Conservation (phyloP, 2,329 filamentous ascomycete species). For the Fusarium mangiferae region DNA sequence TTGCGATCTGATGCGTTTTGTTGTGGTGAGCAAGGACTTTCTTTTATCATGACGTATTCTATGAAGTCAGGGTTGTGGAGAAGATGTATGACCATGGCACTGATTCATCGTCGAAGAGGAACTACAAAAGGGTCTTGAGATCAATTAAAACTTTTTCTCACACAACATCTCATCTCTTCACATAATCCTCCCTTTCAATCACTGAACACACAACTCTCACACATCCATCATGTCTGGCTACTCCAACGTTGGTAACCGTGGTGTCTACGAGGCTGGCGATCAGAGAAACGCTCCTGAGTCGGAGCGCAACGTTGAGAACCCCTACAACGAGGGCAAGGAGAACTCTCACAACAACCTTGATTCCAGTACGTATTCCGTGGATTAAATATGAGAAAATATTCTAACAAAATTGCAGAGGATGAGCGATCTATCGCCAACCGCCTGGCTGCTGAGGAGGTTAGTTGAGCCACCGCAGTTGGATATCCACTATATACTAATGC, state of each 20-base stretch:
- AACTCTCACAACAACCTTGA: slow-evolving; percentile 76
- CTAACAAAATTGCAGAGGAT: slow-evolving; percentile 63
- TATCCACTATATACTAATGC: neutral
- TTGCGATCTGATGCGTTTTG: slow-evolving; percentile 19
- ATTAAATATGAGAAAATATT: slow-evolving; percentile 52
- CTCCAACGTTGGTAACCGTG: slow-evolving; percentile 73
- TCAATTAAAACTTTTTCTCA: neutral
- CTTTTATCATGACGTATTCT: slow-evolving; percentile 43
- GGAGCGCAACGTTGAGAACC: slow-evolving; percentile 60
- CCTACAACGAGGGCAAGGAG: slow-evolving; percentile 77
- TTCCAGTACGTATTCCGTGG: slow-evolving; percentile 66
- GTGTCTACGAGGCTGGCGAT: slow-evolving; percentile 80
- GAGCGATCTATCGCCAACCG: slow-evolving; percentile 78
- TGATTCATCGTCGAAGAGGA: slow-evolving; percentile 26
- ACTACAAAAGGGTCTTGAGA: slow-evolving; percentile 33
- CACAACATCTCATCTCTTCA: slow-evolving; percentile 4
- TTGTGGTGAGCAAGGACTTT: slow-evolving; percentile 18
- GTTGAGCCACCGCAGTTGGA: slow-evolving; percentile 19
- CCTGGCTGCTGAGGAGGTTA: slow-evolving; percentile 70
- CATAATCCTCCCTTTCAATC: neutral
- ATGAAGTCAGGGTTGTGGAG: slow-evolving; percentile 46
- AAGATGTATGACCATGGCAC: slow-evolving; percentile 13
- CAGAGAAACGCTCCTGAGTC: slow-evolving; percentile 73
- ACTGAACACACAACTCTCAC: neutral
- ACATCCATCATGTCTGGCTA: slow-evolving; percentile 50